Evolutionary conservation across 2,329 filamentous ascomycete species (phyloP), one percentile per base, ranked within the genome.

Genomic region (Macrophomina pseudophaseolina): DNA sequence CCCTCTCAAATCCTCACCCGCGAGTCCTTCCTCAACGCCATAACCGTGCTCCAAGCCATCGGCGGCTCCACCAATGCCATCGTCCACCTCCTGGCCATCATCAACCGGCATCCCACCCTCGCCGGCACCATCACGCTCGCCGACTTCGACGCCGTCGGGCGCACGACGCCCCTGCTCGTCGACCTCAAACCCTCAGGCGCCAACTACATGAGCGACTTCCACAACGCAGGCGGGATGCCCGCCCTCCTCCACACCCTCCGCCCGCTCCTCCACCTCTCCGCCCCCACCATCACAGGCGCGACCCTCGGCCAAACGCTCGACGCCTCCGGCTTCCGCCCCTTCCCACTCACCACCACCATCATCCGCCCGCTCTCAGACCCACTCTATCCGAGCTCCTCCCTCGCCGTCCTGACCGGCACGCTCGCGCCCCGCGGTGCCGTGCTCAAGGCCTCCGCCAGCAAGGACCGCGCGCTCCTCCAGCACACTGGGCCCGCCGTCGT

Each of bases 401-500:
- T 97, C 67, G 92, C 93, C 75, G 90, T 97, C 67, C 85, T 97
- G 6, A 86, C 87, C 67, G 94, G 94, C 33, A 97, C 96, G 77
- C 84, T 97, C 30, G 91, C 93, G 3, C 94, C 94, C 1, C 90
- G 89, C 23, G 94, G 94, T 35, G 91, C 93, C 3, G 92, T 97
- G 2, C 93, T 93, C 71, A 97, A 97, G 80, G 97, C 97, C 76
- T 97, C 93, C 0, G 94, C 94, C 46, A 97, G 97, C 75, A 94
- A 97, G 76, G 93, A 93, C 5, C 77, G 79, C 4, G 69, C 71
- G 3, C 75, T 86, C 0, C 85, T 93, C 16, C 83, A 81, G n/a
- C 97, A 97, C 78, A 88, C 85, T 0, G 94, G 94, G 44, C 87
- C 86, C 68, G 94, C 92, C 1, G 85, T 88, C 9, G 91, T 94